Evolutionary conservation across 257 asterid species (phyloP).

Genomic region (Agastache rugosa): DNA sequence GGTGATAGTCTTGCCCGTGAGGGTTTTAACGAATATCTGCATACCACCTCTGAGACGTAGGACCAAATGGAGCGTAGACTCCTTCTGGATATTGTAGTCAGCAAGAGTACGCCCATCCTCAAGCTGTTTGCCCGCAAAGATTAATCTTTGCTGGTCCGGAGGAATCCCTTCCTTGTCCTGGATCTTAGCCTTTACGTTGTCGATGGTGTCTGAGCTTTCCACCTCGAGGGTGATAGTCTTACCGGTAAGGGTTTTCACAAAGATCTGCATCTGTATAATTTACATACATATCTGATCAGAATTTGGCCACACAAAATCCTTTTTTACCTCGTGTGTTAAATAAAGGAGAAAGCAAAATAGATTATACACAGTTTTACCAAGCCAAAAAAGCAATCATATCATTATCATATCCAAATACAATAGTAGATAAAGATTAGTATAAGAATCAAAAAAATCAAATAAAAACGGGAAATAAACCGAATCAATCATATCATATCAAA

Average conservation of each 20-base stretch:
- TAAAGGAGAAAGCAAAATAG: not conserved
- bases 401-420: no score
- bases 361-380: not conserved
- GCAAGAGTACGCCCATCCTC: not conserved
- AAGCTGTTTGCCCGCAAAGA: not conserved
- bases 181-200: not conserved
- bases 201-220: not conserved
- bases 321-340: not conserved
- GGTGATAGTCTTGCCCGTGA: conserved; percentile 44
- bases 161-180: conserved; percentile 11
- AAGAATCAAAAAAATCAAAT: not conserved
- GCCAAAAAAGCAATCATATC: not conserved
- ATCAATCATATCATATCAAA: not conserved
- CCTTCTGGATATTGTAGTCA: not conserved
- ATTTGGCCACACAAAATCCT: not conserved
- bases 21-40: conserved; percentile 49
- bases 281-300: not conserved
- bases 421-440: not conserved
- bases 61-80: not conserved
- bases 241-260: conserved; percentile 27
- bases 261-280: conserved; percentile 25
- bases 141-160: not conserved
- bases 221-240: not conserved
- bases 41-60: not conserved
- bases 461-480: not conserved